Conservation (phyloP, 805 yeast genomes). For the Lachancea cidri region DNA sequence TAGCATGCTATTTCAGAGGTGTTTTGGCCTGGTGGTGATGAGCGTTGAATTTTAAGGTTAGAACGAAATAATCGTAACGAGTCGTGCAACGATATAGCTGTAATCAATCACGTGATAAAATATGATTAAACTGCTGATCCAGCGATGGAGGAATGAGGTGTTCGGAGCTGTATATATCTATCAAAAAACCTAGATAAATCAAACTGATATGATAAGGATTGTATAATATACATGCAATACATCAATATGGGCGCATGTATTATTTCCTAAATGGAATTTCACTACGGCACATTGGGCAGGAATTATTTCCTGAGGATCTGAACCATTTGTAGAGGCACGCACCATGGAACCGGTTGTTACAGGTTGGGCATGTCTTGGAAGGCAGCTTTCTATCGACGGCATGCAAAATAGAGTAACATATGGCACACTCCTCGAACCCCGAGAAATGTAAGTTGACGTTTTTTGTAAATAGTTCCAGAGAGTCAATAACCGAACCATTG, state of each 20-base stretch:
- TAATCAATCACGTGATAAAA: no score
- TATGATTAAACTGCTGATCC: no score
- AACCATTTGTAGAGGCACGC: constrained; percentile 98
- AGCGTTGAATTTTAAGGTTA: no score
- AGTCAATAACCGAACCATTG: constrained; percentile 54
- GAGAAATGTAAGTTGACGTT: constrained; percentile 83
- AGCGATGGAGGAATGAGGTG: no score
- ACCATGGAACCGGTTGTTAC: constrained; percentile 91
- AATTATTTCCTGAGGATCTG: constrained; percentile 83
- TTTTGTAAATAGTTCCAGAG: constrained; percentile 40
- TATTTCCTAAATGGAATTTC: constrained; percentile 31
- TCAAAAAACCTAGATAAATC: no score
- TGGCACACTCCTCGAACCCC: constrained; percentile 95
- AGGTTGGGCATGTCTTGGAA: constrained; percentile 79
- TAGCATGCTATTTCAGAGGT: constrained; percentile 9
- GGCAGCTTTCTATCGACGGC: constrained; percentile 86
- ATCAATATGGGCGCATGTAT: not conserved
- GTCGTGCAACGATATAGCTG: no score
- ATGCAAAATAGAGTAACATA: constrained; percentile 88
- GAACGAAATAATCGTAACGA: no score
- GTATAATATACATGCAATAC: no score
- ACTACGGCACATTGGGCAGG: constrained; percentile 90
- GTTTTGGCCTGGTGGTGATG: no score
- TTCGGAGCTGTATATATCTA: no score
- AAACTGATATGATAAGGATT: no score